Evolutionary conservation across 225 moss, liverwort and hornwort genomes (phyloP), one percentile per base, ranked within the genome.

Genomic region (Rhytidiadelphus loreus): DNA sequence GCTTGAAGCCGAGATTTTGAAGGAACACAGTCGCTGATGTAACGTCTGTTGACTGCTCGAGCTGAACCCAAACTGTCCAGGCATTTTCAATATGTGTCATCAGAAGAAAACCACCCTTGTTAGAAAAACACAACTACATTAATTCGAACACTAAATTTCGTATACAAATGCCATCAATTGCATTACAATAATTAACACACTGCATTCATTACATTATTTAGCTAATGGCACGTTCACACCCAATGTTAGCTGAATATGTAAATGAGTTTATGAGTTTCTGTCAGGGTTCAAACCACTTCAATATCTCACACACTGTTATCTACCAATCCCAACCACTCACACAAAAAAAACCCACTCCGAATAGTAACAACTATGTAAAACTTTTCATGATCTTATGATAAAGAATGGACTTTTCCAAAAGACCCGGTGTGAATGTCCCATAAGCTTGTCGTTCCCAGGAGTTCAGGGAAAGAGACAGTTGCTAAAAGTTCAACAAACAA

Each of bases 11-110:
- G 95, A 84, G 86, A 88, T 84, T 94, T 95, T 0, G 89, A 77
- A 66, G 97, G 97, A 22, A 97, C 95, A 60, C 95, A 95, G 74
- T 97, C 97, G 88, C 95, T 96, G 83, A 97, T 96, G 88, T 96
- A 97, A 58, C 96, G 96, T 58, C 97, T 94, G 73, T 97, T 97
- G 32, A 97, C 96, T 77, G 96, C 97, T 87, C 95, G 91, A 10
- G 97, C 97, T 33, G 96, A 96, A 61, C 97, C 97, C 88, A 97
- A 90, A 90, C 97, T 97, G 94, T 86, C 10, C 46, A 84, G 12
- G 15, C 56, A 48, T 28, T 81, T 37, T 65, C 71, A 87, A 65
- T 29, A n/a, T 16, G 43, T 50, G 26, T 59, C 43, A 61, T 58
- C 39, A 28, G 39, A 79, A 57, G 58, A 58, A 39, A 41, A 79